A percentile compares a stretch with the other conserved stretches of the same genome.
phyloP scores from a whole-genome alignment of 2,329 filamentous ascomycete genomes.

The Westerdykella aurantiaca region DNA sequence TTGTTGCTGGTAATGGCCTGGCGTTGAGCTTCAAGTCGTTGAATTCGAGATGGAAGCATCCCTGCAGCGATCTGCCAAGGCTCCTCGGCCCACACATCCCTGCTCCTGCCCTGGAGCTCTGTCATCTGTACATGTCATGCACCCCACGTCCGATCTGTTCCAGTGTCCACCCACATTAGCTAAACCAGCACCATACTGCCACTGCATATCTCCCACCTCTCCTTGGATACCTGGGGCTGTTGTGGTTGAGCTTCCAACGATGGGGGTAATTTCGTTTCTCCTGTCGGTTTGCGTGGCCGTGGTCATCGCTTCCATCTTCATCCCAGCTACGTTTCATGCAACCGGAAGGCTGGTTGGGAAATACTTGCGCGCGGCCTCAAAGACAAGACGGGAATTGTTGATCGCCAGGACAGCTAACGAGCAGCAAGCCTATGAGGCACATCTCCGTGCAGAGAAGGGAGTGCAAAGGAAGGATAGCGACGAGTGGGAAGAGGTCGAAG shows the following conservation, averaged over 20 bases:
- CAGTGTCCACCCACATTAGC: conserved; percentile 3
- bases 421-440: conserved; percentile 15
- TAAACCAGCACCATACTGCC: no score
- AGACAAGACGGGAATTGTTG: conserved; percentile 29
- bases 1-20: conserved; percentile 2
- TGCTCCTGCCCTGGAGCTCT: not conserved
- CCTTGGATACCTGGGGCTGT: conserved; percentile 7
- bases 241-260: conserved; percentile 11
- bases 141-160: conserved; percentile 20
- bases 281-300: conserved; percentile 23
- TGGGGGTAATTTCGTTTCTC: conserved; percentile 21
- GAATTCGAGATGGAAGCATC: not conserved
- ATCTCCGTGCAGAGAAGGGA: not conserved
- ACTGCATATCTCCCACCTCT: not conserved
- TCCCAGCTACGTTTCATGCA: conserved; percentile 24
- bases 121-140: conserved; percentile 10
- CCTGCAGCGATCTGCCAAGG: not conserved
- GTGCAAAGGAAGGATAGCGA: conserved; percentile 45
- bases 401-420: conserved; percentile 29
- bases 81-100: not conserved
- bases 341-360: conserved; percentile 24
- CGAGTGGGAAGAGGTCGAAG: conserved; percentile 65
- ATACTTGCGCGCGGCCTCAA: conserved; percentile 28
- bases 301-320: conserved; percentile 18
- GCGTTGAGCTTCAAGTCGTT: not conserved